Base-by-base conservation (phyloP, 2,329 filamentous ascomycete genomes). In the Ophiostoma ulmi region DNA sequence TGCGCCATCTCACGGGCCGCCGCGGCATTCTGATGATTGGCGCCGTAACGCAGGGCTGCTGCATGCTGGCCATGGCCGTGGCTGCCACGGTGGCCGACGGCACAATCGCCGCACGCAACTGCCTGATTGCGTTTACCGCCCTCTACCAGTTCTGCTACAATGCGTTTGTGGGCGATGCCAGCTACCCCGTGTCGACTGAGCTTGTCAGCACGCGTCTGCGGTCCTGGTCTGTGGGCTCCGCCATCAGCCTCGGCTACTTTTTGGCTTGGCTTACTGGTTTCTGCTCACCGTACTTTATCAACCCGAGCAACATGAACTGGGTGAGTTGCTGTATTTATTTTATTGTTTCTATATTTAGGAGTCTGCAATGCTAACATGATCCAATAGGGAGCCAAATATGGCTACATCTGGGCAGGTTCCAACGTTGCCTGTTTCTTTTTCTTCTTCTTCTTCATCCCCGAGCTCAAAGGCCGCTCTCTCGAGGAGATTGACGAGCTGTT, bases 141-240 rank as follows among this genome's bases (percentile, higher is more conserved):
- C 72, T 81, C 38, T 81, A 77, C 72, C 73, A 76, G 69, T 79
- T 80, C 63, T 72, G 74, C 0, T 81, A 81, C 71, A 80, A 80
- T 52, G 77, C 77, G 0, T 80, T 80, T 63, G 79, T 80, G 6
- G 80, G 80, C 2, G 78, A 80, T 1, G 79, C 81, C 1, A 80
- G 78, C 65, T 83, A 80, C 68, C 80, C 80, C 0, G 79, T 82
- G 3, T 77, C 80, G 1, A 81, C 80, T 0, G 82, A 84, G 75
- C 76, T 81, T 17, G 79, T 81, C 2, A 82, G 81, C 72, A 82
- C 81, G 3, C 77, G 80, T 64, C 75, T 84, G 69, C 77, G 83
- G 63, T 78, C 80, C 1, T 83, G 83, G 76, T 84, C 83, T 0
- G 83, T 85, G 39, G 83, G 83, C n/a, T 80, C 79, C 7, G 82